phyloP scores from a whole-genome alignment of 495 filamentous ascomycete species.

The Xylaria scruposa region DNA sequence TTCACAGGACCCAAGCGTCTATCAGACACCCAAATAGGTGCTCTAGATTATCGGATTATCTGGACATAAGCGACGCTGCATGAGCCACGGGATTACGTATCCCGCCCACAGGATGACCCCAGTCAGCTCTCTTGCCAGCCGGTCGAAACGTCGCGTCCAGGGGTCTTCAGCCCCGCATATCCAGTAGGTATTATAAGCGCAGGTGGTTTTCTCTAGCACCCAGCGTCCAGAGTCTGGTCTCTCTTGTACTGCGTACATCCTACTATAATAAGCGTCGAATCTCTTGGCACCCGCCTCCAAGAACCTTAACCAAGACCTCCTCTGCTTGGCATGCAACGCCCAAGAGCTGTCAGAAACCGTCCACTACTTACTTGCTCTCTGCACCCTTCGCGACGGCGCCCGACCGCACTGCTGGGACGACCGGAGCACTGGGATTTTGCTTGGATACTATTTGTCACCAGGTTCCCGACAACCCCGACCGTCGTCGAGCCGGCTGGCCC shows the following conservation, averaged over 20 bases:
- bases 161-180: slow-evolving; percentile 20
- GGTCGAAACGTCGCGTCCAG: slow-evolving; percentile 6
- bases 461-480: neutral
- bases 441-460: slow-evolving; percentile 19
- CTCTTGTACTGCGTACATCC: slow-evolving; percentile 12
- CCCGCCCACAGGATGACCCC: neutral
- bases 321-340: slow-evolving; percentile 47
- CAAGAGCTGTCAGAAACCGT: slow-evolving; percentile 38
- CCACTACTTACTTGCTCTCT: slow-evolving; percentile 15
- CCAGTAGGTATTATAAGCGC: neutral
- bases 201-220: neutral
- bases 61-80: neutral
- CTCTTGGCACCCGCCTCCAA: slow-evolving; percentile 43
- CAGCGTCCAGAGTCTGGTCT: slow-evolving; percentile 1
- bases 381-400: slow-evolving; percentile 29
- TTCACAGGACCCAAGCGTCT: neutral
- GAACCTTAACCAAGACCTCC: slow-evolving; percentile 43
- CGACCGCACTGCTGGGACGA: slow-evolving; percentile 30
- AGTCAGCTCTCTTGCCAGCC: slow-evolving; percentile 1
- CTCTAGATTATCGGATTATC: neutral
- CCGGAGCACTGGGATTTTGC: slow-evolving; percentile 20
- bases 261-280: slow-evolving; percentile 34
- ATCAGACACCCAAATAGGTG: too few relatives aligned
- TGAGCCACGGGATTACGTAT: slow-evolving; percentile 5
- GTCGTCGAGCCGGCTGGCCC: slow-evolving; percentile 23